Conservation (phyloP, 306 rosid species). For the Prunus mira region DNA sequence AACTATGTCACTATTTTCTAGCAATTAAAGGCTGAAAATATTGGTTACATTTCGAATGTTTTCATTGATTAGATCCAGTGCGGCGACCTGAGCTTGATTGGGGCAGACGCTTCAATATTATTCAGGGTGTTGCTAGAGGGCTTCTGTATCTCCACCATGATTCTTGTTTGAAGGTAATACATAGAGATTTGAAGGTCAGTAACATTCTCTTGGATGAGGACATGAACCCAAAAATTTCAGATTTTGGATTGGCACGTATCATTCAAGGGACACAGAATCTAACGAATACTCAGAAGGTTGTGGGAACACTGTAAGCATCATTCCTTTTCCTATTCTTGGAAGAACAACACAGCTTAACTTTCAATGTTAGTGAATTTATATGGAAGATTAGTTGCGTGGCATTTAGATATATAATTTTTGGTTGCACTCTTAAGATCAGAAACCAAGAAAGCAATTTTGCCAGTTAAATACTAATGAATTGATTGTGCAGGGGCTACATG, state of each 20-base stretch:
- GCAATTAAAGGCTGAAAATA: too few relatives aligned
- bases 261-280: not conserved
- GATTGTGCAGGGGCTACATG: slow-evolving; percentile 26
- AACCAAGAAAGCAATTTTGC: not conserved
- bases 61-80: slow-evolving; percentile 9
- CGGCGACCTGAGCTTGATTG: slow-evolving; percentile 15
- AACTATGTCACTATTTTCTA: too few relatives aligned
- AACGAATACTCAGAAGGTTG: slow-evolving; percentile 15
- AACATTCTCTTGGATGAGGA: slow-evolving; percentile 28
- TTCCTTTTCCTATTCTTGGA: not conserved
- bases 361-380: too few relatives aligned
- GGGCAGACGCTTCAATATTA: slow-evolving; percentile 18
- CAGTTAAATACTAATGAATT: not conserved
- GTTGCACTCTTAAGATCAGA: not conserved
- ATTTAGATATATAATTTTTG: not conserved
- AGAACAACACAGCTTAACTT: not conserved
- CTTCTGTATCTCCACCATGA: slow-evolving; percentile 31
- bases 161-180: slow-evolving; percentile 21
- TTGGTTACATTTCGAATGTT: not conserved
- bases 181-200: slow-evolving; percentile 30
- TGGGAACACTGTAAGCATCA: slow-evolving; percentile 29
- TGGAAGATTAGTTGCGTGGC: not conserved
- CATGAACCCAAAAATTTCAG: slow-evolving; percentile 38
- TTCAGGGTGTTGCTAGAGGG: slow-evolving; percentile 27
- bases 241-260: slow-evolving; percentile 35